Conservation (phyloP, 2,329 filamentous ascomycete genomes). For the Botrytis tulipae region DNA sequence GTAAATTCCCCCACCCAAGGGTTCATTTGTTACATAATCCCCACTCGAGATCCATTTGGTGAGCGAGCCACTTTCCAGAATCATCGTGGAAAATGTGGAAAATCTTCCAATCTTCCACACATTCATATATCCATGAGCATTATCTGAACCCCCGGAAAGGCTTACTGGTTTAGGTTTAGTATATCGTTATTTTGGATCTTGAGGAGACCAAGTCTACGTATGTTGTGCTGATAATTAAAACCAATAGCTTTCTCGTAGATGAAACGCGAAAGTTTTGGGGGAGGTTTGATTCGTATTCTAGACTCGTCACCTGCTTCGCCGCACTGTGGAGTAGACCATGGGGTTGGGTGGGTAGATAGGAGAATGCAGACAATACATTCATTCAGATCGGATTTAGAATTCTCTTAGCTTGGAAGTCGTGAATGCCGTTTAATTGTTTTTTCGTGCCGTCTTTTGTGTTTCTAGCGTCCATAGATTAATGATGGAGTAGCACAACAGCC, state of each 20-base stretch:
- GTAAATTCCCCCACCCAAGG: background rate
- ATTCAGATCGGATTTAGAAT: background rate
- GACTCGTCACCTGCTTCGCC: slow-evolving; percentile 9
- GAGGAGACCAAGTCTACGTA: background rate
- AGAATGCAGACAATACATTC: background rate
- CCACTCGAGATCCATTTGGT: background rate
- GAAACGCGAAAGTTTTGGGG: background rate
- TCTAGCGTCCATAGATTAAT: background rate
- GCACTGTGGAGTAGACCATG: slow-evolving; percentile 2
- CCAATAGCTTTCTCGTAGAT: slow-evolving; percentile 1
- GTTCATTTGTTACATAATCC: background rate
- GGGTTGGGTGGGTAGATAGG: background rate
- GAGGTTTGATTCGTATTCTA: slow-evolving; percentile 4
- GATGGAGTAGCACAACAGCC: background rate
- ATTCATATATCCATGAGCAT: background rate
- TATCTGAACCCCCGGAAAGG: background rate
- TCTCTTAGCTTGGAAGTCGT: background rate
- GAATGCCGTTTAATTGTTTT: background rate
- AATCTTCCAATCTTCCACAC: background rate
- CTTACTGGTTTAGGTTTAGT: background rate
- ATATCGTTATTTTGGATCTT: background rate
- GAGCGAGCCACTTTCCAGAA: slow-evolving; percentile 16
- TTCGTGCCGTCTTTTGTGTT: background rate
- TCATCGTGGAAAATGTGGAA: background rate
- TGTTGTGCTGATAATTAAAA: background rate